Evolutionary conservation across 2,329 filamentous ascomycete genomes (phyloP), one percentile per base, ranked within the genome.

Genomic region (Rhytidhysteron rufulum): DNA sequence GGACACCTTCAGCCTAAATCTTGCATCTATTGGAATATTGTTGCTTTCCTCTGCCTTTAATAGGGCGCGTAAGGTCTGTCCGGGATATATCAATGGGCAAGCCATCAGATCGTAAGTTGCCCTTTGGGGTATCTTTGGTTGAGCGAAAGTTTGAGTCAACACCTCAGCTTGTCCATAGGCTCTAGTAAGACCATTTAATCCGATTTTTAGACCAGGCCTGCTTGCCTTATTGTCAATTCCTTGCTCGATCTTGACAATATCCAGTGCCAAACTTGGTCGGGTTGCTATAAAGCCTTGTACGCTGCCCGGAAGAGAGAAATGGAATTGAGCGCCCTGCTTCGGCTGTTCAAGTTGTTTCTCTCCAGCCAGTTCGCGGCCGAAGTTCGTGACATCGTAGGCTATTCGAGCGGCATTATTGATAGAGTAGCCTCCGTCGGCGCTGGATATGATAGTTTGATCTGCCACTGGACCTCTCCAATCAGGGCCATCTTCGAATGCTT

Each of bases 401-500:
- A 67, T 55, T 7, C 58, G 50, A 13, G 53, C 55, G 1, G 63
- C 63, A 37, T 67, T 63, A 37, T 65, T 66, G 37, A 66, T 57
- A 1, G 61, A 57, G 35, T 66, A 67, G 9, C 63, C 63, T 9
- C 52, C 57, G 36, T 67, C 63, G 5, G 62, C 63, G 38, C 58
- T 63, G 2, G 62, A 66, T 20, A 67, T 59, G 2, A 67, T 33
- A 2, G 55, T 60, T 0, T 60, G 54, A 43, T 67, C 63, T 2
- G 58, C 62, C 13, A 67, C 20, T 0, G 65, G 65, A 0, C 60
- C 60, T 8, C 57, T 46, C 65, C 65, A 67, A 42, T 67, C 63
- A 0, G 49, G 50, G 0, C 42, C 41, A 3, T 44, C 47, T 0
- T 60, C 48, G 33, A 66, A 60, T 0, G 47, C 57, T 1, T 35